phyloP scores from a whole-genome alignment of 306 rosid genomes.

The Malus sieversii region DNA sequence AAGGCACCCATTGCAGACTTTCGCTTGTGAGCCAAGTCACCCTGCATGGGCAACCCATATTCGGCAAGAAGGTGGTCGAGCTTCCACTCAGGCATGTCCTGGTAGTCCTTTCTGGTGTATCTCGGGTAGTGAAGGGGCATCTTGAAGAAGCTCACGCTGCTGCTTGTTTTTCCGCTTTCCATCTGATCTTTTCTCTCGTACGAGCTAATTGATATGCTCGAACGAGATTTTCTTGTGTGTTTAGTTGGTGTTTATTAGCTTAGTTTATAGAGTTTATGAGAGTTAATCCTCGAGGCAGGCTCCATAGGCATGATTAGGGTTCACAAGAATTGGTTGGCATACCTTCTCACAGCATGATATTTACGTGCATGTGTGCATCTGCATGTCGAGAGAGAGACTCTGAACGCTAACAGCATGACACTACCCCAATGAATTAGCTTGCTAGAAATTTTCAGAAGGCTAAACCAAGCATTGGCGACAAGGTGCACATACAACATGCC shows the following conservation, averaged over 20 bases:
- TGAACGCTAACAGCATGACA: not conserved
- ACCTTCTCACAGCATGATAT: constrained; percentile 38
- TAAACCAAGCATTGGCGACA: not conserved
- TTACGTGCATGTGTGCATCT: constrained; percentile 6
- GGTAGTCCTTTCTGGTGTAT: constrained; percentile 60
- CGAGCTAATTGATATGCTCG: not conserved
- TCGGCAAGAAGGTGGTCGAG: constrained; percentile 57
- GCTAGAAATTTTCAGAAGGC: not conserved
- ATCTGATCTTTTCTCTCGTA: constrained; percentile 2
- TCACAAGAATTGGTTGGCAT: constrained; percentile 61
- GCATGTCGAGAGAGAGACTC: not conserved
- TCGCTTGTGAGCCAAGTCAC: constrained; percentile 65
- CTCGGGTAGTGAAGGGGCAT: constrained; percentile 82
- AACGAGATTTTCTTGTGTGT: not conserved
- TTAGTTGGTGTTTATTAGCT: not conserved
- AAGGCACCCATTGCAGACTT: constrained; percentile 74
- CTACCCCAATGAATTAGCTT: not conserved
- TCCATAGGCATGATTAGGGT: constrained; percentile 27
- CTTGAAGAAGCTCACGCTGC: constrained; percentile 37
- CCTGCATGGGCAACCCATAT: constrained; percentile 55
- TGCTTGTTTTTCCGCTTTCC: constrained; percentile 28
- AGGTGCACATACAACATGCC: not conserved
- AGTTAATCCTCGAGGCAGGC: constrained; percentile 6
- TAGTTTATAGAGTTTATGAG: not conserved
- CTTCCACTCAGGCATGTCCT: constrained; percentile 76